phyloP scores from a whole-genome alignment of 352 stramenopile species.

The Globisporangium polare region DNA sequence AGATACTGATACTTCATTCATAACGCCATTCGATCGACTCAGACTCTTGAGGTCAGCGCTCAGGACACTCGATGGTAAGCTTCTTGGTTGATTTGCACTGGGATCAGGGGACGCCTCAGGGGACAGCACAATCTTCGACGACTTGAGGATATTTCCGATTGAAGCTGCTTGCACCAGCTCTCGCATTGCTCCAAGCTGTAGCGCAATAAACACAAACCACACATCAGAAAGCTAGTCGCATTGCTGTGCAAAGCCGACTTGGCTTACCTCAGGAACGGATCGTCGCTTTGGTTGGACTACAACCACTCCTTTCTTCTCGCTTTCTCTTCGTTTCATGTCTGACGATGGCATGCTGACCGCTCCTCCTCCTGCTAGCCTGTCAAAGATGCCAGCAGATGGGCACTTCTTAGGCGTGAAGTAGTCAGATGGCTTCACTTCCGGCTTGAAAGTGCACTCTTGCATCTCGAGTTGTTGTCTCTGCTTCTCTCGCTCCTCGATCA shows the following conservation, averaged over 20 bases:
- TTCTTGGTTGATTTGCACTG: slow-evolving; percentile 24
- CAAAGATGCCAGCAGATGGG: slow-evolving; percentile 38
- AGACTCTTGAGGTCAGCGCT: neutral
- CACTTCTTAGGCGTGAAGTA: slow-evolving; percentile 34
- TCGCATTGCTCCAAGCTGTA: slow-evolving; percentile 10
- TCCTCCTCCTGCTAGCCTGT: slow-evolving; percentile 32
- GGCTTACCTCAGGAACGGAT: slow-evolving; percentile 32
- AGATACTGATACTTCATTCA: no score
- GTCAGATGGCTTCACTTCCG: slow-evolving; percentile 59
- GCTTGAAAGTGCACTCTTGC: slow-evolving; percentile 80
- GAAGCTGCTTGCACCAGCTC: slow-evolving; percentile 23
- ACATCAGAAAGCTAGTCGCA: neutral
- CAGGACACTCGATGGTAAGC: slow-evolving; percentile 6
- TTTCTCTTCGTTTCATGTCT: slow-evolving; percentile 28
- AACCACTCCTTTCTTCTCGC: slow-evolving; percentile 16
- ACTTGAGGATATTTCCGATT: slow-evolving; percentile 44
- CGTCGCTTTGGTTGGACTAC: slow-evolving; percentile 15
- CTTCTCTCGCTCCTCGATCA: slow-evolving; percentile 74
- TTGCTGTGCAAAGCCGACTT: neutral
- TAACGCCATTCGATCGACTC: neutral
- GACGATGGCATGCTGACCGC: slow-evolving; percentile 22
- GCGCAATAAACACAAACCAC: neutral
- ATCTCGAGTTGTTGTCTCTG: slow-evolving; percentile 68
- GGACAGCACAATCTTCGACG: slow-evolving; percentile 27
- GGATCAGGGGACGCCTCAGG: slow-evolving; percentile 17